These are phyloP conservation scores for Amanita thiersii DNA, from an alignment of 768 basidiomycete genomes.

Conservation along the genomic window DNA sequence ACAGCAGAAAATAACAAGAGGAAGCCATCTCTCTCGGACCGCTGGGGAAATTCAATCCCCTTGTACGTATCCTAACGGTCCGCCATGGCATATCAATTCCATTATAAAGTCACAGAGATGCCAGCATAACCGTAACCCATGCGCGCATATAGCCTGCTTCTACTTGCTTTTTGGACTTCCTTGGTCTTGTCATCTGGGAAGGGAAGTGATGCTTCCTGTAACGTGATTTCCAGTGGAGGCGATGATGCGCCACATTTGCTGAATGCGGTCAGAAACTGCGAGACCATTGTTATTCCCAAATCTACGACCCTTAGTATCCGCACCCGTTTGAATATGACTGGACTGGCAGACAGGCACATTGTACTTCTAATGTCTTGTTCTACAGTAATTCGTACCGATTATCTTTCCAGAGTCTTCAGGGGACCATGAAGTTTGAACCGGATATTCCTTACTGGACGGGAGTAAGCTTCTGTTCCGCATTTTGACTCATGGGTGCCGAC, in stretches of 20 bases:
- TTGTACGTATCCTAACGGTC: no score
- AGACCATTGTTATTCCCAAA: slow-evolving; percentile 34
- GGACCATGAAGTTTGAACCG: slow-evolving; percentile 41
- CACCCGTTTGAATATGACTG: slow-evolving; percentile 47
- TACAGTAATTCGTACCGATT: not conserved
- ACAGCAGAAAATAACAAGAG: no score
- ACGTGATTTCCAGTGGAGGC: slow-evolving; percentile 31
- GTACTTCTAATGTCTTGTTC: slow-evolving; percentile 19
- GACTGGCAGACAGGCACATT: slow-evolving; percentile 38
- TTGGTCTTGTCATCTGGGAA: no score
- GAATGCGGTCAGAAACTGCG: slow-evolving; percentile 30
- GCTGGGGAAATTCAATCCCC: no score
- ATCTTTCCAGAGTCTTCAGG: slow-evolving; percentile 32
- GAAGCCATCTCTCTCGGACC: no score
- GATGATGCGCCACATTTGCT: slow-evolving; percentile 47
- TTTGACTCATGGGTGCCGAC: not conserved
- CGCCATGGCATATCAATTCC: no score
- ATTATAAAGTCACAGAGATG: no score
- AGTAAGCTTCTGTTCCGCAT: slow-evolving; percentile 17
- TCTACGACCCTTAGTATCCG: slow-evolving; percentile 42
- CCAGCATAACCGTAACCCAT: no score
- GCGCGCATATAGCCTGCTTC: no score
- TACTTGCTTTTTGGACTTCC: no score
- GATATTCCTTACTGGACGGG: slow-evolving; percentile 48
- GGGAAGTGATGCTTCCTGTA: slow-evolving; percentile 27